These are phyloP conservation scores for Saccharomycopsis fermentans DNA, from an alignment of 805 yeast genomes.

Conservation along the genomic window DNA sequence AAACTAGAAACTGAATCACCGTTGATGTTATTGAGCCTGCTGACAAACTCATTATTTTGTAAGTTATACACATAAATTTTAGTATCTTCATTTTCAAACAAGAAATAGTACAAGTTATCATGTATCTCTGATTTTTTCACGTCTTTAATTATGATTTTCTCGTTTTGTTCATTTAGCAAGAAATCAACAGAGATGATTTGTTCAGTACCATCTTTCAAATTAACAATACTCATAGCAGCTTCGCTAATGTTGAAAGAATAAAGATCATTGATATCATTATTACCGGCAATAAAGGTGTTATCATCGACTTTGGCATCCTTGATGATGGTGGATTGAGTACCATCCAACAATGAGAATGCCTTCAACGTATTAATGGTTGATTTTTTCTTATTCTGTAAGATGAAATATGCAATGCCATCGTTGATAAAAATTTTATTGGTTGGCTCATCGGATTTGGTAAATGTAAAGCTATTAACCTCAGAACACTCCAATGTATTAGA, in stretches of 20 bases:
- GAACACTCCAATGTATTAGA: not conserved
- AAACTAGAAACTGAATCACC: not conserved
- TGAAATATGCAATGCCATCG: not conserved
- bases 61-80: slow-evolving; percentile 11
- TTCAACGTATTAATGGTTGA: not conserved
- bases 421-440: not conserved
- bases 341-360: not conserved
- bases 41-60: not conserved
- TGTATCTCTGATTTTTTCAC: not conserved
- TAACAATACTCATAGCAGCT: not conserved
- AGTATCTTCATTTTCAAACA: slow-evolving; percentile 2
- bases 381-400: not conserved
- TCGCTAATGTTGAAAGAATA: not conserved
- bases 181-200: not conserved
- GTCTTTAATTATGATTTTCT: not conserved
- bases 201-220: not conserved
- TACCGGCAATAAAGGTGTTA: not conserved
- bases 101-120: slow-evolving; percentile 7
- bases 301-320: not conserved
- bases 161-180: not conserved
- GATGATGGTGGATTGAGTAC: not conserved
- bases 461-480: not conserved
- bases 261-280: not conserved
- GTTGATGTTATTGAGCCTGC: slow-evolving; percentile 6
- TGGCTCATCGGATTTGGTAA: not conserved